Conservation (phyloP, 2,329 filamentous ascomycete genomes). For the Orbilia ellipsospora region DNA sequence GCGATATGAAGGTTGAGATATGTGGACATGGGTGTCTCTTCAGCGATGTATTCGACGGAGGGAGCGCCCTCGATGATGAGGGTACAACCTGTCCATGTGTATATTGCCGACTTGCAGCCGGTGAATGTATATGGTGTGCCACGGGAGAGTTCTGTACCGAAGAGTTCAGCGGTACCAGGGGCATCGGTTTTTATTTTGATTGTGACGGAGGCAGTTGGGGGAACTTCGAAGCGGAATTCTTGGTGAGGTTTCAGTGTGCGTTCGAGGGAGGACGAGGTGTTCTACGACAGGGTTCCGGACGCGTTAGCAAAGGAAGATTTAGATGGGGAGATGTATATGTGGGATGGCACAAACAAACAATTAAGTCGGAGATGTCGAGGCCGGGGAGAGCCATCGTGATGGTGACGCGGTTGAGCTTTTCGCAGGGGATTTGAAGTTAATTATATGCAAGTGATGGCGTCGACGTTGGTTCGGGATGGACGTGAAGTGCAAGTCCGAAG, state of each 20-base stretch:
- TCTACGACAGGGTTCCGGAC: background rate
- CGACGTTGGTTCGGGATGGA: too few species aligned
- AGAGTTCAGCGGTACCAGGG: slow-evolving; percentile 84
- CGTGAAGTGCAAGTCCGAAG: too few species aligned
- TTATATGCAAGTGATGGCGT: too few species aligned
- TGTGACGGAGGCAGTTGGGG: slow-evolving; percentile 19
- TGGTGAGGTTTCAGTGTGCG: slow-evolving; percentile 48
- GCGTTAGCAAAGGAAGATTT: background rate
- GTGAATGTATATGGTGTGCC: slow-evolving; percentile 83
- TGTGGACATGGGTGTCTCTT: slow-evolving; percentile 82
- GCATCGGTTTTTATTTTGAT: slow-evolving; percentile 35
- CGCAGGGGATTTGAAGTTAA: too few species aligned
- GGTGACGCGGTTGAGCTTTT: background rate
- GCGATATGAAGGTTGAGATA: slow-evolving; percentile 90
- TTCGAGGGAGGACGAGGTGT: slow-evolving; percentile 25
- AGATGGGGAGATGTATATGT: too few species aligned
- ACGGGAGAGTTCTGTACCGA: slow-evolving; percentile 89
- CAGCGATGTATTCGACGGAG: slow-evolving; percentile 69
- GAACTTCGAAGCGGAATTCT: slow-evolving; percentile 55
- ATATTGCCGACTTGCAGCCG: slow-evolving; percentile 85
- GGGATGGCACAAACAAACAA: slow-evolving; percentile 58
- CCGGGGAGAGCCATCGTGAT: slow-evolving; percentile 57
- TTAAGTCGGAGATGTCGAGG: slow-evolving; percentile 57
- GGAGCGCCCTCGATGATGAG: slow-evolving; percentile 78
- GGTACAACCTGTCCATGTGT: slow-evolving; percentile 90